Evolutionary conservation across 768 basidiomycete species (phyloP).

Genomic region (Gymnopilus dilepis): DNA sequence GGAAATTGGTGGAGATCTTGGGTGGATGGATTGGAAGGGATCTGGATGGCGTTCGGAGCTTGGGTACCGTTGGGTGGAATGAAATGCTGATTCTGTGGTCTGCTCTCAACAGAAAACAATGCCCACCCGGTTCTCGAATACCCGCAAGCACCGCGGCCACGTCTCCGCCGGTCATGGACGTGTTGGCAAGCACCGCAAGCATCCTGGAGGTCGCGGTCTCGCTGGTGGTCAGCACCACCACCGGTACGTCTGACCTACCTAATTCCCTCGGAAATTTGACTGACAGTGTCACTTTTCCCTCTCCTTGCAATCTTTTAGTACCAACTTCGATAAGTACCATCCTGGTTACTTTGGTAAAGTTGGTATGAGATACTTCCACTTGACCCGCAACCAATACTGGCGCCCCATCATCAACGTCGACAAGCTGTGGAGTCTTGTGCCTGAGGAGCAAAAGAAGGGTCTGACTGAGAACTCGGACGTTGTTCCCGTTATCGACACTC

Average conservation of each 20-base stretch:
- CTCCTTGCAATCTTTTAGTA: constrained; percentile 57
- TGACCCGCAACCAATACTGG: constrained; percentile 90
- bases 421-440: constrained; percentile 93
- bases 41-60: constrained; percentile 52
- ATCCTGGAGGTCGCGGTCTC: constrained; percentile 99
- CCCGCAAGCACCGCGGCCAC: constrained; percentile 99
- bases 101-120: constrained; percentile 54
- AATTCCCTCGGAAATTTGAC: background rate
- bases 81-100: constrained; percentile 15
- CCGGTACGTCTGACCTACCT: constrained; percentile 66
- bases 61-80: constrained; percentile 12
- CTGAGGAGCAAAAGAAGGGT: constrained; percentile 80
- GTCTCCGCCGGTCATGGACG: constrained; percentile 99
- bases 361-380: constrained; percentile 99
- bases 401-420: constrained; percentile 98
- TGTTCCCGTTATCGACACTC: constrained; percentile 94
- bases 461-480: constrained; percentile 75
- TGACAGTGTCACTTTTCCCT: constrained; percentile 7
- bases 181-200: constrained; percentile 99
- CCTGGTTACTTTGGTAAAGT: constrained; percentile 99
- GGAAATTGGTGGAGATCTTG: constrained; percentile 33
- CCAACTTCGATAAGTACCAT: constrained; percentile 99
- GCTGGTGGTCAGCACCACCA: constrained; percentile 99
- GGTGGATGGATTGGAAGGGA: constrained; percentile 43
- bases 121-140: constrained; percentile 97